phyloP scores from a whole-genome alignment of 164 flowering plant genomes.

The Magnolia officinalis region DNA sequence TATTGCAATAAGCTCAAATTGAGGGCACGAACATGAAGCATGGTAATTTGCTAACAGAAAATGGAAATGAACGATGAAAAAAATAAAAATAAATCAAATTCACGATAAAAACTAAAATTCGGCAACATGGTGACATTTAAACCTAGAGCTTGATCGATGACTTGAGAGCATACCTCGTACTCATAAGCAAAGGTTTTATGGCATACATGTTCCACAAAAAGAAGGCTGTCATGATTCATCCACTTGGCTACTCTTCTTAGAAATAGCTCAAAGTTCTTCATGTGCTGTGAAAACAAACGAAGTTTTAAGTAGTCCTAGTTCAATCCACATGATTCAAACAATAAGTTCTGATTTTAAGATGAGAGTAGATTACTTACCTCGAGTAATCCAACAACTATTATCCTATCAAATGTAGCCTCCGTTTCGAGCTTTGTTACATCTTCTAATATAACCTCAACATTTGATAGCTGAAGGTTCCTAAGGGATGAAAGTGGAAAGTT shows the following conservation, averaged over 20 bases:
- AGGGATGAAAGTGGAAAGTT: neutral
- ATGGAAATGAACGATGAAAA: neutral
- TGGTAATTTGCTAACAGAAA: neutral
- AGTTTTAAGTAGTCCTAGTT: neutral
- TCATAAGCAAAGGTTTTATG: constrained; percentile 18
- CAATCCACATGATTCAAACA: neutral
- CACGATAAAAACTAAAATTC: neutral
- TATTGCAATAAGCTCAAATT: neutral
- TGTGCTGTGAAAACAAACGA: constrained; percentile 10
- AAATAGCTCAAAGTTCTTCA: constrained; percentile 22
- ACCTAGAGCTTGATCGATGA: neutral
- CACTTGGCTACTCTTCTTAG: constrained; percentile 18
- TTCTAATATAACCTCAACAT: constrained; percentile 13
- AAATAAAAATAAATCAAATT: too few relatives aligned
- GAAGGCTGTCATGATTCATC: constrained; percentile 22
- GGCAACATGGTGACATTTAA: neutral
- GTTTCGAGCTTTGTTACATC: constrained; percentile 10
- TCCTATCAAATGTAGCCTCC: constrained; percentile 13
- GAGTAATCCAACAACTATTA: constrained; percentile 14
- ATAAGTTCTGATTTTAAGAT: neutral
- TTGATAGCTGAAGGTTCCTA: constrained; percentile 12
- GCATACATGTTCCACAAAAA: constrained; percentile 21
- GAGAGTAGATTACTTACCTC: constrained; percentile 9
- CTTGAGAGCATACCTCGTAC: constrained; percentile 15
- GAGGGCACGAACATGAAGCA: neutral